Percentiles rank a stretch among this genome's conserved stretches.
These are phyloP conservation scores for Antarctomyces pellizariae DNA, from an alignment of 495 filamentous ascomycete genomes.

Conservation along the genomic window DNA sequence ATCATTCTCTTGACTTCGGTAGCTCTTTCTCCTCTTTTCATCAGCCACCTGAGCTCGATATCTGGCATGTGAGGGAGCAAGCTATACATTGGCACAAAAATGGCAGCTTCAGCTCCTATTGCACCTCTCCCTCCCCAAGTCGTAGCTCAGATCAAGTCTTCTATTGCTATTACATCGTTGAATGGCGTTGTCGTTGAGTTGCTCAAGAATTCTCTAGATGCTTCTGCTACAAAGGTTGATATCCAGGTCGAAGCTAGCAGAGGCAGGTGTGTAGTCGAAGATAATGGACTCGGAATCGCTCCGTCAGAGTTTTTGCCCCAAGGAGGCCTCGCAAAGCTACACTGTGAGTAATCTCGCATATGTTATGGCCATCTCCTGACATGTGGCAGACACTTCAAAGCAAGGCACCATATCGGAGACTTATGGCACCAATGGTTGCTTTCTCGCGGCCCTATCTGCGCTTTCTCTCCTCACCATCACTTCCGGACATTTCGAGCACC, in stretches of 20 bases:
- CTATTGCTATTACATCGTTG: constrained; percentile 49
- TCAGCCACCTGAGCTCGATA: too few relatives aligned
- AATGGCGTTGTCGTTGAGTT: constrained; percentile 51
- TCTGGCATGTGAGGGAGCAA: too few relatives aligned
- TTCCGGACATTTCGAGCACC: constrained; percentile 42
- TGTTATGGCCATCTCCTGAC: not conserved
- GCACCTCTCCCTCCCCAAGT: constrained; percentile 49
- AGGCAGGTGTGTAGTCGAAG: constrained; percentile 66
- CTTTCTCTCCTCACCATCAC: constrained; percentile 59
- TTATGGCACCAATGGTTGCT: constrained; percentile 51
- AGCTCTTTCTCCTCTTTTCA: too few relatives aligned
- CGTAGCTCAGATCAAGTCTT: constrained; percentile 71
- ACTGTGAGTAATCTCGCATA: constrained; percentile 28
- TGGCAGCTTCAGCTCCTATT: too few relatives aligned
- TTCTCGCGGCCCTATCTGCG: constrained; percentile 54
- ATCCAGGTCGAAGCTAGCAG: constrained; percentile 52
- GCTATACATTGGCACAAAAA: too few relatives aligned
- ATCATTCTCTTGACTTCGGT: too few relatives aligned
- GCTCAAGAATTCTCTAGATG: constrained; percentile 74
- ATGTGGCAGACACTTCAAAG: constrained; percentile 51
- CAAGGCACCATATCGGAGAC: constrained; percentile 19
- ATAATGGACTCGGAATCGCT: constrained; percentile 63
- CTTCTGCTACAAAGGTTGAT: constrained; percentile 42
- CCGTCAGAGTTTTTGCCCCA: constrained; percentile 43
- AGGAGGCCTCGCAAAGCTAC: constrained; percentile 51